Base-by-base conservation (phyloP, 78 protist species). In the Dictyostelium citrinum region DNA sequence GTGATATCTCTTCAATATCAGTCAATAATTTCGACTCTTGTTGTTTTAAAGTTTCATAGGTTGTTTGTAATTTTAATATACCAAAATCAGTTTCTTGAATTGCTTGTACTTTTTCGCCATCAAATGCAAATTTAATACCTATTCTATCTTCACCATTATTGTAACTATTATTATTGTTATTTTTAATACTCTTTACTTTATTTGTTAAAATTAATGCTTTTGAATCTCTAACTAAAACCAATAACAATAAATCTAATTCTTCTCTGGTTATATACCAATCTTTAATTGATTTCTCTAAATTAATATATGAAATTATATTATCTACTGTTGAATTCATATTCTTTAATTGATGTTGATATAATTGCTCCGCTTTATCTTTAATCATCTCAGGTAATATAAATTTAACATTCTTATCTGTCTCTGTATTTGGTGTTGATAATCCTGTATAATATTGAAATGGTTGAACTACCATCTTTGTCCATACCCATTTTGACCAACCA, bases 51-150 rank as follows among this genome's bases (percentile, higher is more conserved):
- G 39, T 86, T 20, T 86, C 92, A 41, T 77, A 61, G 2, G 92
- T 86, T 9, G 35, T 61, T 10, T 64, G 45, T 43, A 86, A 64
- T 39, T 86, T 29, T 10, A 86, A 29, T 31, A 77, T 60, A 77
- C 92, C 92, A 11, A 61, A 17, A 45, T 86, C 92, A 6, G 92
- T 29, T 7, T 86, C 79, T 39, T 55, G 27, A 64, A 64, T 64
- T 16, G 81, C 27, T 12, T 12, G 24, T 17, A 77, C 83, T 16
- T 61, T 51, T n/a, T 24, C 31, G 27, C 80, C 84, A 16, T 77
- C 79, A 29, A 71, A 14, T 27, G 84, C 84, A 86, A 86, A 86
- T 60, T 86, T 86, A 5, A 86, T 61, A 64, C 92, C 92, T 35
- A 41, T 17, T 37, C 11, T 60, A 16, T 71, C 55, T 8, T 51